Evolutionary conservation across 2,329 filamentous ascomycete genomes (phyloP), one percentile per base, ranked within the genome.

Genomic region (Leptographium radiaticola): DNA sequence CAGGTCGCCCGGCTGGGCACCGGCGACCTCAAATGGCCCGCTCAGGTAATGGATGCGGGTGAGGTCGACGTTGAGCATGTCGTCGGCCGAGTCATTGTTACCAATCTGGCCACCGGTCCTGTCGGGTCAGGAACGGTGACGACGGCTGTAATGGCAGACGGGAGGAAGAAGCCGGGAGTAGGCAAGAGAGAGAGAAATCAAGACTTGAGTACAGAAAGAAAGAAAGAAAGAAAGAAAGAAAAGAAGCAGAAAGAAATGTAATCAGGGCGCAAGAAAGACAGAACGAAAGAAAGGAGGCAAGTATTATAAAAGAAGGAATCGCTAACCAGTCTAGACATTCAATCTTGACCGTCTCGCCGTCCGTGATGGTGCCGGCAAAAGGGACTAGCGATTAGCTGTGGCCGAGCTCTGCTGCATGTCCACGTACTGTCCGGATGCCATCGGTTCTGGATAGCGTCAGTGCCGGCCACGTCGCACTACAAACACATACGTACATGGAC

Each of bases 71-170:
- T 93, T 83, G 57, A 82, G 81, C 55, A 95, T 71, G 64, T 96
- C 90, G 62, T 95, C 86, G n/a, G 90, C 90, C 36, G 78, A 86
- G 67, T 96, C 89, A 59, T 91, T 85, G 69, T 96, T 95, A 53
- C 79, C 77, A 63, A 95, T 95, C 62, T 95, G 89, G 2, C 89
- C 89, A 25, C 81, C 81, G 6, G 81, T 83, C 75, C 75, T 76
- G 54, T 34, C 11, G 20, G 25, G 25, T 25, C 25, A 25, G 25
- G 25, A 25, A 3, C 25, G 36, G 36, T 38, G 15, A 25, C 18
- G 20, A 11, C 18, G 42, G 25, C 25, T 25, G 25, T 25, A n/a
- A n/a, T n/a, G n/a, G n/a, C n/a, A n/a, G n/a, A n/a, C n/a, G n/a
- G n/a, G n/a, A n/a, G n/a, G n/a, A n/a, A n/a, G n/a, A n/a, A 44